Percentiles rank a stretch among this genome's conserved stretches.
Conservation (phyloP, 179 eudicot genomes). For the Beta lomatogona region DNA sequence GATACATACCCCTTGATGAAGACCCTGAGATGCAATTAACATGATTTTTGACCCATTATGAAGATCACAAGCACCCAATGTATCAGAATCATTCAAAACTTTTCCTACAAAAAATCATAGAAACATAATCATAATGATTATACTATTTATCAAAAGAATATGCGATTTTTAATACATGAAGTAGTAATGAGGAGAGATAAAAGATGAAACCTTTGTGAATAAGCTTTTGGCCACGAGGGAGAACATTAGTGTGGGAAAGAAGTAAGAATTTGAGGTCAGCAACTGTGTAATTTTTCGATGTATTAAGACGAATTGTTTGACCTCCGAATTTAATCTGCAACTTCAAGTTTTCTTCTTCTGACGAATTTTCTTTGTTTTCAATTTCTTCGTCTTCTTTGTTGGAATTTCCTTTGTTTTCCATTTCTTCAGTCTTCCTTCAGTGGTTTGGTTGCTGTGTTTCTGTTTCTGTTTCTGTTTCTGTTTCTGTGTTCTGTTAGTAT, state of each 20-base stretch:
- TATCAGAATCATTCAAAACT: conserved; percentile 59
- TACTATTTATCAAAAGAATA: too few species aligned
- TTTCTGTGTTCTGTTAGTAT: too few species aligned
- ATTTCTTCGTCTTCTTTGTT: not conserved
- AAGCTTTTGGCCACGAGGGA: conserved; percentile 93
- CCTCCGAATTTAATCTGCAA: conserved; percentile 75
- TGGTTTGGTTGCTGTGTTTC: too few species aligned
- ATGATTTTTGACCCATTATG: conserved; percentile 69
- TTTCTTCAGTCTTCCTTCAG: too few species aligned
- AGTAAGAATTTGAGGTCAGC: conserved; percentile 63
- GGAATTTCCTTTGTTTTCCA: too few species aligned
- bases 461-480: too few species aligned
- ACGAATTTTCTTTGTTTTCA: conserved; percentile 11
- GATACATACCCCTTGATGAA: conserved; percentile 83
- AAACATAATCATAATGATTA: not conserved
- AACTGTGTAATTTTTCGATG: conserved; percentile 46
- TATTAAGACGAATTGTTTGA: conserved; percentile 46
- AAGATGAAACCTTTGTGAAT: conserved; percentile 62
- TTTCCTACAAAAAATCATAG: conserved; percentile 41
- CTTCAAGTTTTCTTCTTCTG: conserved; percentile 24
- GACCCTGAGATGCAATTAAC: conserved; percentile 85
- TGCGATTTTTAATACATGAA: too few species aligned
- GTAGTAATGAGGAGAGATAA: not conserved
- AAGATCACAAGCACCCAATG: conserved; percentile 52
- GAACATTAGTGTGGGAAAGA: conserved; percentile 79